Base-by-base conservation (phyloP, 345 rosid genomes). In the Eucalyptus curtisii region DNA sequence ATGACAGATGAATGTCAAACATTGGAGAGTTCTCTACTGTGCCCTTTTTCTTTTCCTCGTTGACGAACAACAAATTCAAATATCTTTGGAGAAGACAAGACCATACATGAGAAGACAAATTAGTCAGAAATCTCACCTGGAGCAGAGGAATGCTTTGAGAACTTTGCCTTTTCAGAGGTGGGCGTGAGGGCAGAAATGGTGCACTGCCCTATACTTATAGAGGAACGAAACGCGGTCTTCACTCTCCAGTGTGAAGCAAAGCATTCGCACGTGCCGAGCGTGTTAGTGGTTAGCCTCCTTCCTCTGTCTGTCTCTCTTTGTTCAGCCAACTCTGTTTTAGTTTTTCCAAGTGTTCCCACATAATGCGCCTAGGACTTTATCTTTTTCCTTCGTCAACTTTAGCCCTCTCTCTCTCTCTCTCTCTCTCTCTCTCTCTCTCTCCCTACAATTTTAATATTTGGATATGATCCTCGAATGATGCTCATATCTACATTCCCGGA, bases 91-190 rank as follows among this genome's bases (percentile, higher is more conserved):
- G 45, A 11, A 42, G 84, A 5, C 14, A 10, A 40, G 84, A 76
- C 84, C 84, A 11, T 30, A 76, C 84, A 76, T 20, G 84, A 76
- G 25, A 40, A 76, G 84, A 40, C 13, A 40, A 8, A 61, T 55
- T 13, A 76, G 47, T 10, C 84, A 20, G 84, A 76, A 76, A 76
- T 76, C 84, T 76, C 47, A 40, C 84, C 84, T 76, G 47, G 84
- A 22, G 47, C 44, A 40, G 47, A 20, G 47, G 45, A 37, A 0
- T 76, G 0, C 0, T 20, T 20, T 68, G 44, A 68, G 44, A 68
- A 19, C 24, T 68, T 33, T 33, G 80, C 80, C 80, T 19, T 68
- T 68, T 33, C 80, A 17, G 3, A 20, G 45, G 47, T 20, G 27
- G 27, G 27, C 82, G 4, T 10, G 47, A 37, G 82, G 82, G 31